Percentiles rank a stretch among this genome's conserved stretches.
Evolutionary conservation across 352 stramenopile genomes (phyloP).

Genomic region (Phytophthora sp.): DNA sequence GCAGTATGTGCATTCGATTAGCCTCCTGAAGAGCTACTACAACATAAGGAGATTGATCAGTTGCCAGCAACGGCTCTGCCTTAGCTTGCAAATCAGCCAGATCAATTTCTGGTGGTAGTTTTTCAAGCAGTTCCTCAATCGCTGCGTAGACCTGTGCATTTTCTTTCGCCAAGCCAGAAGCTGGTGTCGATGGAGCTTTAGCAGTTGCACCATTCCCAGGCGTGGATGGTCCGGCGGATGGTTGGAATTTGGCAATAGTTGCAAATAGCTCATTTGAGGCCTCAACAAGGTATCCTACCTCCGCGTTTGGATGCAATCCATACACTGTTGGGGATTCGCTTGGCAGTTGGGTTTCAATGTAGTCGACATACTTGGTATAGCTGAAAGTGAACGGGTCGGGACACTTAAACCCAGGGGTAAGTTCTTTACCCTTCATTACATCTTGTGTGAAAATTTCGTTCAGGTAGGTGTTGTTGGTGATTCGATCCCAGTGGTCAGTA

Average conservation of each 20-base stretch:
- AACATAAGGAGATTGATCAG: slow-evolving; percentile 79
- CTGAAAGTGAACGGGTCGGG: slow-evolving; percentile 71
- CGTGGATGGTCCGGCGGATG: slow-evolving; percentile 65
- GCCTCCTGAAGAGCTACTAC: slow-evolving; percentile 87
- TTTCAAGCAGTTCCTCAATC: slow-evolving; percentile 64
- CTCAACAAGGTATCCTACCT: slow-evolving; percentile 80
- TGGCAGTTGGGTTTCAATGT: slow-evolving; percentile 76
- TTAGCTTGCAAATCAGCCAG: slow-evolving; percentile 55
- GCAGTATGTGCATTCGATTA: slow-evolving; percentile 70
- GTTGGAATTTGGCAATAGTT: slow-evolving; percentile 87
- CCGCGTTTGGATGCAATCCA: slow-evolving; percentile 79
- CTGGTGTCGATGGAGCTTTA: slow-evolving; percentile 3
- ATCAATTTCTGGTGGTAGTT: slow-evolving; percentile 67
- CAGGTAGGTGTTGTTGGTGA: slow-evolving; percentile 84
- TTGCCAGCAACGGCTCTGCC: slow-evolving; percentile 58
- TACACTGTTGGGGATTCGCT: slow-evolving; percentile 72
- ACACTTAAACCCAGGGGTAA: slow-evolving; percentile 78
- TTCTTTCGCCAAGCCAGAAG: slow-evolving; percentile 28
- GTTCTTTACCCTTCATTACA: slow-evolving; percentile 55
- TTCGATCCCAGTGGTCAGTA: slow-evolving; percentile 85
- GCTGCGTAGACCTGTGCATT: slow-evolving; percentile 44
- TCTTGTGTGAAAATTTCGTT: slow-evolving; percentile 67
- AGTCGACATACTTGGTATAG: slow-evolving; percentile 95
- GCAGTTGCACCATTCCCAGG: slow-evolving; percentile 33
- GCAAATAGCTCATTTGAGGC: slow-evolving; percentile 87